Evolutionary conservation across 2,329 filamentous ascomycete species (phyloP), one percentile per base, ranked within the genome.

Genomic region (Aspergillus hortae): DNA sequence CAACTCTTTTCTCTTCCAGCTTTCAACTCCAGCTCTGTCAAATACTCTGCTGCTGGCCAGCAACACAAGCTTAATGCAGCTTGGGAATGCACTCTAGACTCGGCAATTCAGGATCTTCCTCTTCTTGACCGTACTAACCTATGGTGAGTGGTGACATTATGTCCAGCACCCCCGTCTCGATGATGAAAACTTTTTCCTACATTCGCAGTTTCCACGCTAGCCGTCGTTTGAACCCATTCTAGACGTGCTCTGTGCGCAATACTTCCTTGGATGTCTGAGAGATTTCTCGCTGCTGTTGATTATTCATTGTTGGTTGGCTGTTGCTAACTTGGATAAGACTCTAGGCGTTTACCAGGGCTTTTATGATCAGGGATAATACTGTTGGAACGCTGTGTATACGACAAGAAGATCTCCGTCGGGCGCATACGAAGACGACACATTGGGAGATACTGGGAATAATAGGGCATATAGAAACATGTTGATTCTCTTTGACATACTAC

Each of bases 161-260:
- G 12, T 32, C 12, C 32, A 17, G 7, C 9, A 27, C 33, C 19
- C 36, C 45, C 15, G 38, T 52, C 50, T 52, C 45, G 40, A 72
- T 71, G 70, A 72, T 72, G 70, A 72, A 72, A 72, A 68, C 35
- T 54, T 36, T 61, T 65, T 71, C 66, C 68, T 67, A 71, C 69
- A 72, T 72, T 72, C 70, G 70, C 67, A 69, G 67, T 68, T 69
- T 69, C 65, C 67, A 69, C 66, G 66, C 66, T 67, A 69, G 67
- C 56, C 65, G 63, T 68, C 65, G 65, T 48, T 62, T 64, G 62
- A 68, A 68, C 65, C 66, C 63, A 66, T 65, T 49, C 44, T 59
- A 66, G 67, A 64, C 63, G 61, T 61, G 60, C 63, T 54, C 49
- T 69, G 66, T 61, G 66, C 66, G 67, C 61, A 64, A 58, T 61